phyloP scores from a whole-genome alignment of 768 basidiomycete species.

The Lactarius pseudohatsudake region DNA sequence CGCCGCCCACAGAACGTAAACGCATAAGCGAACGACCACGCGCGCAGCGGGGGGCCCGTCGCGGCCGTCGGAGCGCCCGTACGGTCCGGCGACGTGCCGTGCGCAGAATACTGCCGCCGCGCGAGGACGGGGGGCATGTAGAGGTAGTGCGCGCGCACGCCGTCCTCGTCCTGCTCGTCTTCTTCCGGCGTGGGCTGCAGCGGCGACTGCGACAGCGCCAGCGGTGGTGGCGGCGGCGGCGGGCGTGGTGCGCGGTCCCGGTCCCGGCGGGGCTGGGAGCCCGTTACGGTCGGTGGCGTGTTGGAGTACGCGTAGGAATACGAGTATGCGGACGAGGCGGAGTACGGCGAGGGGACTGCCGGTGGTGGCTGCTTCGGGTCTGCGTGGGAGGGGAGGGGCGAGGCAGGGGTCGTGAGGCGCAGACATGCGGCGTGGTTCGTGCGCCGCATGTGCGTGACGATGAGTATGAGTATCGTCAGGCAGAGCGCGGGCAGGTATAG shows the following conservation, averaged over 20 bases:
- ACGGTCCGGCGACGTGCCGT: slow-evolving; percentile 19
- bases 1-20: slow-evolving; percentile 57
- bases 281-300: slow-evolving; percentile 15
- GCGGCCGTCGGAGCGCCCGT: background rate
- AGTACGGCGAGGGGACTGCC: slow-evolving; percentile 25
- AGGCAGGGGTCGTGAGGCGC: slow-evolving; percentile 26
- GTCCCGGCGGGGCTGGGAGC: slow-evolving; percentile 10
- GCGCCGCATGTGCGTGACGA: slow-evolving; percentile 44
- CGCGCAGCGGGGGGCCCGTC: background rate
- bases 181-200: slow-evolving; percentile 22
- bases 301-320: slow-evolving; percentile 29
- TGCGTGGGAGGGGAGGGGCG: slow-evolving; percentile 16
- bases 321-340: slow-evolving; percentile 29
- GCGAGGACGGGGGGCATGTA: slow-evolving; percentile 20
- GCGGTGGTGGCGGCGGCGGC: background rate
- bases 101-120: slow-evolving; percentile 12
- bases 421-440: slow-evolving; percentile 19
- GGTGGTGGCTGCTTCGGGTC: background rate
- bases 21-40: slow-evolving; percentile 46
- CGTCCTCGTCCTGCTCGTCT: slow-evolving; percentile 25
- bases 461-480: slow-evolving; percentile 50
- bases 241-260: slow-evolving; percentile 3
- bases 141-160: slow-evolving; percentile 28
- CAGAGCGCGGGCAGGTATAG: slow-evolving; percentile 65
- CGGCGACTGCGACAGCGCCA: background rate